Base-by-base conservation (phyloP, 176 grass and related monocot species). In the Phyllostachys edulis region DNA sequence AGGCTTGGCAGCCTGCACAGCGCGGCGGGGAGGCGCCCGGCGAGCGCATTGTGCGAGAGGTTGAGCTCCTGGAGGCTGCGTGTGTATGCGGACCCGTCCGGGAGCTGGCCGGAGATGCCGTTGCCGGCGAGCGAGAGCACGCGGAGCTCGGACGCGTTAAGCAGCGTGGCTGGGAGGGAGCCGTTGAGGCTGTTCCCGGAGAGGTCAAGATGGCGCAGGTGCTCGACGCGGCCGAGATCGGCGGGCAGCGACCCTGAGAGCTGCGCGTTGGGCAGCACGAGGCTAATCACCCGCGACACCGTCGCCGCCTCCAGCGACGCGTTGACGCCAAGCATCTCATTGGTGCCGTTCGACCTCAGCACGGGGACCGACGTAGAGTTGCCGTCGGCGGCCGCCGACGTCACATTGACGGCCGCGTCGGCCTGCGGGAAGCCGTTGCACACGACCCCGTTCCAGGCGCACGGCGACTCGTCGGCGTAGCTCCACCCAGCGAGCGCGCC, bases 171-270 rank as follows among this genome's bases (percentile, higher is more conserved):
- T 2, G 93, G 97, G 9, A 99, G 20, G 5, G 23, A 72, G 6
- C 97, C 90, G 57, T 69, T 94, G 40, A 99, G 21, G 20, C 18
- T 12, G 89, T 96, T 99, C 44, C 90, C 88, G 27, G 97, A 92
- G 75, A 99, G 85, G 78, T 99, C 97, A 57, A 99, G 77, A 84
- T 99, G 93, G 75, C 90, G 93, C 23, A 96, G 91, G 86, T 96
- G 93, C 75, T 96, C 88, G 77, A 99, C 54, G 61, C 75, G 90
- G 65, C 80, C 88, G 7, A 99, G 85, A 15, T 94, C 93, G 1
- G 88, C 70, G 0, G 85, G 82, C 20, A 99, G 21, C 13, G 81
- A 41, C 2, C 90, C 97, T 0, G 68, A 42, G 3, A 96, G 88
- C 86, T 88, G 83, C 55, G 87, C 81, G 85, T 91, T 86, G 1